phyloP scores from a whole-genome alignment of 345 rosid species.

The Populus euphratica region DNA sequence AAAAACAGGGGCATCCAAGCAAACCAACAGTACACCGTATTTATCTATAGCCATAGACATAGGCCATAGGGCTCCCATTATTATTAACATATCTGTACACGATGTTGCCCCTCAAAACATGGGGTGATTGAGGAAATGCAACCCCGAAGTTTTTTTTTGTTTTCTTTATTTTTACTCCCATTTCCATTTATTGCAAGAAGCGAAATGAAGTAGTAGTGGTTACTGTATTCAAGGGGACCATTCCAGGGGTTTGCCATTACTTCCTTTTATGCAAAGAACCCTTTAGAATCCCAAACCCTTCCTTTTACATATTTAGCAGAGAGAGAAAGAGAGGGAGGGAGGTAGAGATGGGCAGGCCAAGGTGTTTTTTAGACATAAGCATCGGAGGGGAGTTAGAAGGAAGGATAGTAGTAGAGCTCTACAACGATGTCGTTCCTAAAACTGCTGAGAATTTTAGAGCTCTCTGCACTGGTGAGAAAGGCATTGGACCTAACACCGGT shows the following conservation, averaged over 20 bases:
- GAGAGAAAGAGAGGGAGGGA: constrained; percentile 14
- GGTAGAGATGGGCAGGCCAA: constrained; percentile 50
- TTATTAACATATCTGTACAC: too few species aligned
- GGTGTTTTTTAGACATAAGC: constrained; percentile 80
- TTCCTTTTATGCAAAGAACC: not conserved
- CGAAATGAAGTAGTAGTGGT: not conserved
- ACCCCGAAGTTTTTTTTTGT: not conserved
- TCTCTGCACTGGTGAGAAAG: constrained; percentile 92
- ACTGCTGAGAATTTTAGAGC: constrained; percentile 93
- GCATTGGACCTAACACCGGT: constrained; percentile 70
- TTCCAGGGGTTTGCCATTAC: not conserved
- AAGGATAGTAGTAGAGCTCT: constrained; percentile 79
- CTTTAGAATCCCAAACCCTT: not conserved
- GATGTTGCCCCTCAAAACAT: not conserved
- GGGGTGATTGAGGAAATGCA: not conserved
- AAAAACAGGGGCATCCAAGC: not conserved
- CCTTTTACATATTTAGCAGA: not conserved
- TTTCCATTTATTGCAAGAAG: not conserved
- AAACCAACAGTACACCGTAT: not conserved
- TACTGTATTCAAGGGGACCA: not conserved
- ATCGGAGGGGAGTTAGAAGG: constrained; percentile 94
- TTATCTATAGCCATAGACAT: too few species aligned
- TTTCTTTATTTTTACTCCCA: too few species aligned
- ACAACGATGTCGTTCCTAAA: constrained; percentile 73
- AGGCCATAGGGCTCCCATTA: too few species aligned